These are phyloP conservation scores for Waltiozyma sp. DNA, from an alignment of 1,139 yeast species.

Conservation along the genomic window DNA sequence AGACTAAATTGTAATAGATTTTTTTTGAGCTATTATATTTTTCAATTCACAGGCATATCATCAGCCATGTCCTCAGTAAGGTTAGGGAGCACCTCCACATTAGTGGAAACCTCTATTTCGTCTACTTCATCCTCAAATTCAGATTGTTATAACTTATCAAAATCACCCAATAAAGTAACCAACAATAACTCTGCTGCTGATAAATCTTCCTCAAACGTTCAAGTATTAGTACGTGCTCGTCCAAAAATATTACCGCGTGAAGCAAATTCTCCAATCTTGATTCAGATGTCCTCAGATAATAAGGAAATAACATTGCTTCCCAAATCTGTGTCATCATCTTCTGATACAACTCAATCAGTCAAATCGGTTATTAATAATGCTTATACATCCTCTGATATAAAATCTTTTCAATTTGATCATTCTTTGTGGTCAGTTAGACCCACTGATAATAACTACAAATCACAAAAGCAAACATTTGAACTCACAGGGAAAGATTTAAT, in stretches of 20 bases:
- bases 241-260: conserved; percentile 27
- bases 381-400: conserved; percentile 11
- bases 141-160: not conserved
- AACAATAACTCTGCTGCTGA: not conserved
- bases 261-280: conserved; percentile 14
- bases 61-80: not conserved
- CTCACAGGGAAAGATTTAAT: conserved; percentile 47
- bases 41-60: too few species aligned
- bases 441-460: conserved; percentile 26
- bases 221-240: conserved; percentile 36
- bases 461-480: conserved; percentile 40
- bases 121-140: conserved; percentile 1
- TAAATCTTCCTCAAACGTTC: conserved; percentile 20
- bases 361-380: not conserved
- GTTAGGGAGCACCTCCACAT: not conserved
- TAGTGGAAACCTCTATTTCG: not conserved
- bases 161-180: not conserved
- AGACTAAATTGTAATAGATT: too few species aligned
- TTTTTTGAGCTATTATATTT: too few species aligned
- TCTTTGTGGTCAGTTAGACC: conserved; percentile 47
- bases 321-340: conserved; percentile 2
- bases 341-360: conserved; percentile 7
- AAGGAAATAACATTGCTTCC: conserved; percentile 15
- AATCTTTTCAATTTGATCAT: conserved; percentile 42
- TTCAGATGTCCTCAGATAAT: conserved; percentile 21